phyloP scores from a whole-genome alignment of 1,284 basidiomycete genomes.

The Testicularia cyperi region DNA sequence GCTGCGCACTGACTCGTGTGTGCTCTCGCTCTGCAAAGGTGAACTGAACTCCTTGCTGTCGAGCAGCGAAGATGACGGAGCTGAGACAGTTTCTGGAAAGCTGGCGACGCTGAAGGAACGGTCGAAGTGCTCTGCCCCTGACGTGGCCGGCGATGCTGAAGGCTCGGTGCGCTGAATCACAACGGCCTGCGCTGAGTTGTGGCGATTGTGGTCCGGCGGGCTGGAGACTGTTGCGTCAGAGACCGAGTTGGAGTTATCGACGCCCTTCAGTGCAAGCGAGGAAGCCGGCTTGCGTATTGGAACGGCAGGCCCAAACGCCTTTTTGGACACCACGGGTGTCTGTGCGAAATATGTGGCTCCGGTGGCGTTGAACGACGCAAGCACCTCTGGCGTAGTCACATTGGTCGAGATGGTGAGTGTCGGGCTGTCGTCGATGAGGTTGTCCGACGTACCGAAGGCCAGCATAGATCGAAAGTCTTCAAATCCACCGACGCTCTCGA shows the following conservation, averaged over 20 bases:
- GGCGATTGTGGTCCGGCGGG: too few species aligned
- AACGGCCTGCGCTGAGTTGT: too few species aligned
- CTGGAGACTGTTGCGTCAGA: too few species aligned
- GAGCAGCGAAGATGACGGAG: slow-evolving; percentile 12
- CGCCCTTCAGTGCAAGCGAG: not conserved
- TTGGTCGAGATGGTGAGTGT: slow-evolving; percentile 18
- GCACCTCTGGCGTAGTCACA: slow-evolving; percentile 14
- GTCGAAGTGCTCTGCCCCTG: too few species aligned
- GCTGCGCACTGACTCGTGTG: slow-evolving; percentile 2
- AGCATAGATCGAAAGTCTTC: slow-evolving; percentile 34
- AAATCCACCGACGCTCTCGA: slow-evolving; percentile 16
- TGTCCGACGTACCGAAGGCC: slow-evolving; percentile 10
- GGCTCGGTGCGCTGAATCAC: too few species aligned
- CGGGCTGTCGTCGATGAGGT: slow-evolving; percentile 16
- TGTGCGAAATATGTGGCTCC: too few species aligned
- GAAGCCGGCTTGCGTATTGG: not conserved
- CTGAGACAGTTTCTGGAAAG: slow-evolving; percentile 21
- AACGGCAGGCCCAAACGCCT: slow-evolving; percentile 1
- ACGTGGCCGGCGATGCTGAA: too few species aligned
- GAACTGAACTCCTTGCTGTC: slow-evolving; percentile 13
- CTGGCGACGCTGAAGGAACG: slow-evolving; percentile 14
- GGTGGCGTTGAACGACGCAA: not conserved
- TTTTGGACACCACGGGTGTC: not conserved
- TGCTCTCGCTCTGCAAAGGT: not conserved
- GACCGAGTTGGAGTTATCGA: too few species aligned